Base-by-base conservation (phyloP, 2,329 filamentous ascomycete species). In the Blumeria graminis region DNA sequence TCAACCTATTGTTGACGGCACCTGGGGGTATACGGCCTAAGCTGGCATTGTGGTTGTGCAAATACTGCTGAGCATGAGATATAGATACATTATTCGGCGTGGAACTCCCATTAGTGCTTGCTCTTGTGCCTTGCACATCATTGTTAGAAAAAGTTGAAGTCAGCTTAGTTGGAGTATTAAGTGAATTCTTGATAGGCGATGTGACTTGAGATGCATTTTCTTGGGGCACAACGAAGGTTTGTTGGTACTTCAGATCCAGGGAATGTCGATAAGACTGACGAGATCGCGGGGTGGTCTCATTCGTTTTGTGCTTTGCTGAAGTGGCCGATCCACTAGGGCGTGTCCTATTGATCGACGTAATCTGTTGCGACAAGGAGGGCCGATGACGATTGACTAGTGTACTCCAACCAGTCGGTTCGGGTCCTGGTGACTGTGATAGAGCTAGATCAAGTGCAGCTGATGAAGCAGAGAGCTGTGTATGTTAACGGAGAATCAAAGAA, bases 81-180 rank as follows among this genome's bases (percentile, higher is more conserved):
- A 85, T 84, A 55, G 65, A 61, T 32, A 64, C 64, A n/a, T 55
- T 62, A 35, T 61, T 63, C 34, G 61, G 57, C 43, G 57, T 60
- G 34, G 60, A 51, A 28, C 61, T 57, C 16, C 64, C 64, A 56
- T 66, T 67, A 36, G 71, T 69, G 10, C 71, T 56, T 32, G 61
- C 61, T 76, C 92, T 94, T 65, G 88, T 73, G 7, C 88, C 93
- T 4, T 88, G 85, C 18, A 95, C 75, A 65, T 96, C 89, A 68
- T 84, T 92, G 56, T 86, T 81, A 9, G 92, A 95, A 71, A 86
- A 95, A 0, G 90, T 95, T 48, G 84, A 82, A 69, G 89, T 85
- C 57, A 94, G 69, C 71, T 86, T 87, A 34, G 82, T 80, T 38
- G 84, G 78, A 56, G 78, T 77, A 32, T 77, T 74, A 67, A 83